A percentile compares a stretch with the other conserved stretches of the same genome.
Evolutionary conservation across 495 filamentous ascomycete genomes (phyloP).

Genomic region (Xylaria nigripes): DNA sequence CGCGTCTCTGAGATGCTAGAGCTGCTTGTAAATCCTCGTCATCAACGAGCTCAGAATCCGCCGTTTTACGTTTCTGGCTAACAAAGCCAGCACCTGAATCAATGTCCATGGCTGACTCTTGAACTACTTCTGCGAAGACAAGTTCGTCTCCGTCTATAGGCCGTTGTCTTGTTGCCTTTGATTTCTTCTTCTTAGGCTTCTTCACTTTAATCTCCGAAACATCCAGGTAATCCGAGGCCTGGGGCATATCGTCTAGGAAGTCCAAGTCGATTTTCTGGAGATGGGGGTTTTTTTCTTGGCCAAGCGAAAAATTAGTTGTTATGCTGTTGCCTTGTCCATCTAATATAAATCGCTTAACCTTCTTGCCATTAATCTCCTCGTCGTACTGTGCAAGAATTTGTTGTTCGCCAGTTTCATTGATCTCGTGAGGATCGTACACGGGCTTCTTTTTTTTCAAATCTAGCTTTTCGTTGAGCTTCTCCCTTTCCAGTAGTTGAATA

Average conservation of each 20-base stretch:
- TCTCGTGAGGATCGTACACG: conserved; percentile 75
- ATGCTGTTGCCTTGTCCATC: conserved; percentile 62
- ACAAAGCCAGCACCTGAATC: conserved; percentile 45
- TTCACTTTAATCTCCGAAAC: conserved; percentile 76
- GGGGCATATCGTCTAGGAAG: conserved; percentile 37
- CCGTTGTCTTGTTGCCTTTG: conserved; percentile 63
- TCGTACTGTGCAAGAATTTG: conserved; percentile 82
- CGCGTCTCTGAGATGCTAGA: conserved; percentile 68
- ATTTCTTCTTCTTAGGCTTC: conserved; percentile 91
- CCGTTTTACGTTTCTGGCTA: conserved; percentile 53
- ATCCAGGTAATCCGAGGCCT: conserved; percentile 77
- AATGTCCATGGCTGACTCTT: conserved; percentile 64
- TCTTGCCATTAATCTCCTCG: conserved; percentile 89
- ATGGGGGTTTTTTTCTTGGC: conserved; percentile 51
- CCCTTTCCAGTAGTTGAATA: conserved; percentile 64
- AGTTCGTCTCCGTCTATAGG: conserved; percentile 69
- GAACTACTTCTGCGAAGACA: conserved; percentile 40
- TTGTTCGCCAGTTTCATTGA: conserved; percentile 56
- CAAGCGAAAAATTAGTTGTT: conserved; percentile 53
- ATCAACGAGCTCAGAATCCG: conserved; percentile 69
- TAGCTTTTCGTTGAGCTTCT: conserved; percentile 66
- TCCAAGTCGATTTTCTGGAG: conserved; percentile 69
- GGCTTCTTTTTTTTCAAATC: conserved; percentile 89
- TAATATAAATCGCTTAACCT: conserved; percentile 78
- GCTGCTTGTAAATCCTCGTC: conserved; percentile 89